Conservation (phyloP, 805 yeast species). For the Blastobotrys muscicola region DNA sequence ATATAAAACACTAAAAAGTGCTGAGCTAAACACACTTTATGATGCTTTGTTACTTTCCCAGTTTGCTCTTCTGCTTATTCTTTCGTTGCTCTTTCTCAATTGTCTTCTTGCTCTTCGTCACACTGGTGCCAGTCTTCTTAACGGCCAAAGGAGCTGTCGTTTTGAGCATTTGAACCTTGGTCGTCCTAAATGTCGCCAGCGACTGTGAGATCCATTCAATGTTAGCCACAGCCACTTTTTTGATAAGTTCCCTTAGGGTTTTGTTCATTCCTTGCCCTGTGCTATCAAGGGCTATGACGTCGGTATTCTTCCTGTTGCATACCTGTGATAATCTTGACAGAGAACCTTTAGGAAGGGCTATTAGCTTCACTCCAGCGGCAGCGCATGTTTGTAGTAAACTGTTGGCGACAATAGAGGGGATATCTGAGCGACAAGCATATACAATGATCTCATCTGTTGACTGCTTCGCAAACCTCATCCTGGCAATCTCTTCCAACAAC, state of each 20-base stretch:
- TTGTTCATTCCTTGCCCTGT: neutral
- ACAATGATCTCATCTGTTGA: conserved; percentile 3
- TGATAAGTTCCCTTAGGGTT: conserved; percentile 1
- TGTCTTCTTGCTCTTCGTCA: neutral
- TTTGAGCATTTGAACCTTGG: neutral
- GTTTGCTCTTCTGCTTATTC: neutral
- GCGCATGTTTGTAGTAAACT: conserved; percentile 16
- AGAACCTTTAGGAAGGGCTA: conserved; percentile 15
- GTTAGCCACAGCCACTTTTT: neutral
- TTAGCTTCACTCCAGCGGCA: conserved; percentile 8
- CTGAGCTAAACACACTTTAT: too few relatives aligned
- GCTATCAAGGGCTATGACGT: neutral
- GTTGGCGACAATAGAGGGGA: conserved; percentile 8
- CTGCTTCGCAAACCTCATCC: neutral
- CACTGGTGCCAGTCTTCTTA: neutral
- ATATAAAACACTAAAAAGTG: too few relatives aligned
- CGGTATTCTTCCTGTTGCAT: neutral
- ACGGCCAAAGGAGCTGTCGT: conserved; percentile 1
- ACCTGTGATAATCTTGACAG: conserved; percentile 6
- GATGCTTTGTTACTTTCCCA: neutral
- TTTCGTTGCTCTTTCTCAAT: neutral
- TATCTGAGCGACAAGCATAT: conserved; percentile 16
- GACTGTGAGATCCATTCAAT: conserved; percentile 9
- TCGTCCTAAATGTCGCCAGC: neutral
- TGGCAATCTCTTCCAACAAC: conserved; percentile 11